Evolutionary conservation across 2,329 filamentous ascomycete species (phyloP).

Genomic region (Cadophora luteo-olivacea): DNA sequence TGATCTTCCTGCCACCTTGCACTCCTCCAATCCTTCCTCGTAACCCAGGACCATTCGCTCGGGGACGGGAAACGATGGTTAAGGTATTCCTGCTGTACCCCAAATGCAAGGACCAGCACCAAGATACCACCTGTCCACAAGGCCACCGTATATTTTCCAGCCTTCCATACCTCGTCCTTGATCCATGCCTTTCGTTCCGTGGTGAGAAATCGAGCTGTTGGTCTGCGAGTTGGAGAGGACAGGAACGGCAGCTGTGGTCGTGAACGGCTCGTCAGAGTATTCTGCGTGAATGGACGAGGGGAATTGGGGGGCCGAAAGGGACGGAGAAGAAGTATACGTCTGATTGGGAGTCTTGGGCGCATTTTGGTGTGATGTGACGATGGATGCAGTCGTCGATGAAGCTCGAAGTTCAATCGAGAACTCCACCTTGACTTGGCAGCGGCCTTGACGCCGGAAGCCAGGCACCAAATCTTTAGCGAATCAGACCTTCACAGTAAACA

Average conservation of each 20-base stretch:
- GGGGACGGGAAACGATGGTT: constrained; percentile 83
- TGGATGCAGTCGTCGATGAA: neutral
- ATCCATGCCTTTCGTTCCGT: constrained; percentile 77
- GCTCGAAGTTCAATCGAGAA: neutral
- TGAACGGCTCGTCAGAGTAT: constrained; percentile 53
- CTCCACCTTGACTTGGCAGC: neutral
- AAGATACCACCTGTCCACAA: constrained; percentile 69
- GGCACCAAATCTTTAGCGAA: constrained; percentile 3
- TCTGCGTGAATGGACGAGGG: constrained; percentile 63
- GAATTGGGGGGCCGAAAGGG: constrained; percentile 47
- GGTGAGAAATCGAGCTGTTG: constrained; percentile 72
- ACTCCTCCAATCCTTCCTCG: constrained; percentile 70
- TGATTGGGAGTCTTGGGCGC: constrained; percentile 44
- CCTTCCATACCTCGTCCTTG: constrained; percentile 72
- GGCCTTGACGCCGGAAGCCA: neutral
- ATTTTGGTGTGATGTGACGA: constrained; percentile 29
- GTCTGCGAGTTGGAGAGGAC: constrained; percentile 49
- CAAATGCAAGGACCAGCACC: constrained; percentile 65
- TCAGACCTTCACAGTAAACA: neutral
- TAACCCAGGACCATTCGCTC: constrained; percentile 78
- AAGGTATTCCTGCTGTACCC: constrained; percentile 74
- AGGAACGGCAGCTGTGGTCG: constrained; percentile 73
- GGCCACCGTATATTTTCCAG: constrained; percentile 70
- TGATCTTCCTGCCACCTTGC: constrained; percentile 45
- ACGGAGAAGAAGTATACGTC: constrained; percentile 50